Conservation (phyloP, 768 basidiomycete species). For the Pleurotus pulmonarius region DNA sequence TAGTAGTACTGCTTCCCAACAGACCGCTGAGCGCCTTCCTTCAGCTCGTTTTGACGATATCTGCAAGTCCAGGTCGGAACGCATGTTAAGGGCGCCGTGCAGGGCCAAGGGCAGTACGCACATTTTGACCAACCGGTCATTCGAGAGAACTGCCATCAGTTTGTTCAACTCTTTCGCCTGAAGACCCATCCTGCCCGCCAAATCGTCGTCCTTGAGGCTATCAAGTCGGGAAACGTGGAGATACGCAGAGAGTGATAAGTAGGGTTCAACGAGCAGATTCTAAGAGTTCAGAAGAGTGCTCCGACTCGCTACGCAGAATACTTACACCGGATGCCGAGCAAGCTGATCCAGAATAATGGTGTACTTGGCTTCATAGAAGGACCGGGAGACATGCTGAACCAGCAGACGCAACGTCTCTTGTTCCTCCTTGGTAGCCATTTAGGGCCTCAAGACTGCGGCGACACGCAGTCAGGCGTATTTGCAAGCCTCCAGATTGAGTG, state of each 20-base stretch:
- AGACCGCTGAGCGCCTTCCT: slow-evolving; percentile 84
- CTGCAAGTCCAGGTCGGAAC: slow-evolving; percentile 30
- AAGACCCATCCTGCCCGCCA: slow-evolving; percentile 87
- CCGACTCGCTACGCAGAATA: slow-evolving; percentile 27
- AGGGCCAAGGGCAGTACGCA: slow-evolving; percentile 30
- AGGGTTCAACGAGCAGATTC: slow-evolving; percentile 8
- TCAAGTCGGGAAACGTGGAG: slow-evolving; percentile 21
- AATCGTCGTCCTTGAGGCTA: slow-evolving; percentile 91
- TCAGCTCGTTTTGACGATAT: slow-evolving; percentile 88
- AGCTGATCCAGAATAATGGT: slow-evolving; percentile 94
- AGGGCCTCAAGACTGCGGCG: background rate
- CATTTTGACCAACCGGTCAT: slow-evolving; percentile 78
- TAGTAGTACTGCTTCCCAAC: slow-evolving; percentile 93
- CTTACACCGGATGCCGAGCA: slow-evolving; percentile 92
- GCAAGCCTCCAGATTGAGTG: background rate
- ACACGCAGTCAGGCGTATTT: background rate
- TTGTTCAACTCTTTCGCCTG: slow-evolving; percentile 90
- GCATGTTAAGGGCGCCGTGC: background rate
- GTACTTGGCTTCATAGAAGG: slow-evolving; percentile 92
- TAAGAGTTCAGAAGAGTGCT: slow-evolving; percentile 10
- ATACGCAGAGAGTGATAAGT: slow-evolving; percentile 10
- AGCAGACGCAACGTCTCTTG: slow-evolving; percentile 80
- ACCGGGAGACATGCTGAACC: slow-evolving; percentile 89
- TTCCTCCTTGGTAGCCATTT: slow-evolving; percentile 72
- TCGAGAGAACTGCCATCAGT: slow-evolving; percentile 76